Evolutionary conservation across 257 asterid genomes (phyloP).

Genomic region (Cynanchum wilfordii): DNA sequence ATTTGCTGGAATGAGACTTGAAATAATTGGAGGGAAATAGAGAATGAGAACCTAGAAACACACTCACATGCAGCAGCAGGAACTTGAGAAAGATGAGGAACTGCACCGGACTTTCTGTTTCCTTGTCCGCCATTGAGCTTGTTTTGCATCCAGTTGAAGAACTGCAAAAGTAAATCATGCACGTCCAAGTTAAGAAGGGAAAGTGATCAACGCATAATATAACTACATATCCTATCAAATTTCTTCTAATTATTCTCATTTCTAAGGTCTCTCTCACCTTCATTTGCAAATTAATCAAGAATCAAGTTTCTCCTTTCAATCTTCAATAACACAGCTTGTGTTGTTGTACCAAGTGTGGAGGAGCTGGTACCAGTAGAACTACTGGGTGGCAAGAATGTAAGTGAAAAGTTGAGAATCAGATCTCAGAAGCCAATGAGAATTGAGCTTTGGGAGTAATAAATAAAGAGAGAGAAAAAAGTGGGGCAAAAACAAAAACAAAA

Average conservation of each 20-base stretch:
- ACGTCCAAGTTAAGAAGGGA: background rate
- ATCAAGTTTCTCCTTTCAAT: background rate
- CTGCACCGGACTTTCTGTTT: constrained; percentile 19
- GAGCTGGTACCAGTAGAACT: background rate
- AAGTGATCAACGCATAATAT: background rate
- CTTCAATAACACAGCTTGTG: background rate
- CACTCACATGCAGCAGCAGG: constrained; percentile 19
- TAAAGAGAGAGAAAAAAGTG: constrained; percentile 20
- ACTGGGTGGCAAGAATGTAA: too few relatives aligned
- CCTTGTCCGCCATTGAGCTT: constrained; percentile 31
- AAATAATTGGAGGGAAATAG: background rate
- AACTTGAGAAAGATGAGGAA: constrained; percentile 12
- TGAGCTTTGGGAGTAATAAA: constrained; percentile 40
- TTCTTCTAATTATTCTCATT: background rate
- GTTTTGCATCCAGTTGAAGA: constrained; percentile 40
- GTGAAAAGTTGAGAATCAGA: constrained; percentile 25
- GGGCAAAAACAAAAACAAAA: constrained; percentile 11
- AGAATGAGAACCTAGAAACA: background rate
- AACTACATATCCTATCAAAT: background rate
- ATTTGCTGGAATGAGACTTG: too few relatives aligned
- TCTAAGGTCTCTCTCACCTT: constrained; percentile 35
- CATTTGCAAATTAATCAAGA: constrained; percentile 28
- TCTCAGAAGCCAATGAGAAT: constrained; percentile 60
- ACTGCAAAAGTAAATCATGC: constrained; percentile 24
- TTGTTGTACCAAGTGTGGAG: background rate